A percentile compares a stretch with the other conserved stretches of the same genome.
Conservation (phyloP, 768 basidiomycete genomes). For the Thelephora ganbajun region DNA sequence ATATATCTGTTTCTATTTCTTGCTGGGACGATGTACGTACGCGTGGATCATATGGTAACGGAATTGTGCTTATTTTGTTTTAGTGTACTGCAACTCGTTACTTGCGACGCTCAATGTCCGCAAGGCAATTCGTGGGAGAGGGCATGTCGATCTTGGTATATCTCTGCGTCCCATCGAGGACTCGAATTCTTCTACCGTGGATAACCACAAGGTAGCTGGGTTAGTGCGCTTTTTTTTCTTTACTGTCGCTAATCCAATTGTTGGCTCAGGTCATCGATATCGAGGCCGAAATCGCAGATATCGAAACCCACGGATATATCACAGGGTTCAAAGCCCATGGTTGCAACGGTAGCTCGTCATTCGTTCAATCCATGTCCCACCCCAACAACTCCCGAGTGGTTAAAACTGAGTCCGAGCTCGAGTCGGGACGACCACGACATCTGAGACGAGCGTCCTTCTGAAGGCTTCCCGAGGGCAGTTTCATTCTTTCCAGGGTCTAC, state of each 20-base stretch:
- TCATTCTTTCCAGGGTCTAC: too few relatives aligned
- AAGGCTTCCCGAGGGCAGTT: too few relatives aligned
- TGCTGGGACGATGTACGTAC: conserved; percentile 31
- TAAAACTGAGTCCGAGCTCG: neutral
- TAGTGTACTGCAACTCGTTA: conserved; percentile 42
- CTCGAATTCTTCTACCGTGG: neutral
- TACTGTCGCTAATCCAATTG: neutral
- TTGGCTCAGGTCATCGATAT: neutral
- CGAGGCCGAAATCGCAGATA: neutral
- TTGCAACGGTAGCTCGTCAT: too few relatives aligned
- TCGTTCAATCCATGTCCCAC: too few relatives aligned
- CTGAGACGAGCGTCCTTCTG: neutral
- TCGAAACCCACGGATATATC: too few relatives aligned
- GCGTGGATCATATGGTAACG: neutral
- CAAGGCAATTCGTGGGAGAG: conserved; percentile 7
- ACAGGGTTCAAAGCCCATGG: too few relatives aligned
- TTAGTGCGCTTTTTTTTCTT: neutral
- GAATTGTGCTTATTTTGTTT: neutral
- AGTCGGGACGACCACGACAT: neutral
- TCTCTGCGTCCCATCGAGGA: neutral
- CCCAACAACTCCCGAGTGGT: too few relatives aligned
- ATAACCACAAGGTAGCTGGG: neutral
- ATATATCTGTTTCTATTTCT: conserved; percentile 47
- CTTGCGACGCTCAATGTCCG: conserved; percentile 39
- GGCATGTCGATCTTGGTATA: neutral